Conservation (phyloP, 768 basidiomycete genomes). For the Baorangia bicolor region DNA sequence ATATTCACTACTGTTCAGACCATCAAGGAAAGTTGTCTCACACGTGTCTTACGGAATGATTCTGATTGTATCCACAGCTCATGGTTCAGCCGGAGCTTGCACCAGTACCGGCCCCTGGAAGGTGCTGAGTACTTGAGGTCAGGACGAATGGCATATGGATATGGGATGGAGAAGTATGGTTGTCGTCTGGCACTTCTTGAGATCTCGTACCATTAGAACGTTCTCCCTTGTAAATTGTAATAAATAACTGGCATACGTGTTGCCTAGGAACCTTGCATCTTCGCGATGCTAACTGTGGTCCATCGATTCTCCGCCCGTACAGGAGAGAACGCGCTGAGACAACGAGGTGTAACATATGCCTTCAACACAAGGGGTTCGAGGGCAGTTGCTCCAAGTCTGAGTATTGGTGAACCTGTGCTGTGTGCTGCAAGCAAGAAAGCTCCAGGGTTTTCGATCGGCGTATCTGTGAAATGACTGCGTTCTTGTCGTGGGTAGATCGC, state of each 20-base stretch:
- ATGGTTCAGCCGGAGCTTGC: conserved; percentile 52
- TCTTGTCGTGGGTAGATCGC: conserved; percentile 17
- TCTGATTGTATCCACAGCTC: conserved; percentile 41
- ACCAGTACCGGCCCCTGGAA: conserved; percentile 38
- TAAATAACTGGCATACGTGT: conserved; percentile 11
- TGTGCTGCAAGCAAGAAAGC: not conserved
- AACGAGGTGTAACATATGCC: not conserved
- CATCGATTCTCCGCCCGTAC: conserved; percentile 20
- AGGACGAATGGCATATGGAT: not conserved
- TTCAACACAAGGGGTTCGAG: not conserved
- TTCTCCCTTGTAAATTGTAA: conserved; percentile 12
- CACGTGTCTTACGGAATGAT: not conserved
- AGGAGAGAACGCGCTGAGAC: conserved; percentile 7
- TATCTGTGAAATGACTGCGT: conserved; percentile 8
- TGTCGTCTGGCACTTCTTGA: not conserved
- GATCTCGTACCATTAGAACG: conserved; percentile 13
- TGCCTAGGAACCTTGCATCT: conserved; percentile 14
- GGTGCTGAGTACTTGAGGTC: conserved; percentile 21
- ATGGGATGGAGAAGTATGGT: conserved; percentile 1
- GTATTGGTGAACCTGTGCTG: not conserved
- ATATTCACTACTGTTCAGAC: conserved; percentile 83
- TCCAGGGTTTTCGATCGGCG: conserved; percentile 9
- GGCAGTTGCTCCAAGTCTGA: not conserved
- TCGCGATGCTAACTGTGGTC: conserved; percentile 6
- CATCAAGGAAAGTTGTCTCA: conserved; percentile 45